These are phyloP conservation scores for Cystofilobasidium ferigula DNA, from an alignment of 768 basidiomycete genomes.

Conservation along the genomic window DNA sequence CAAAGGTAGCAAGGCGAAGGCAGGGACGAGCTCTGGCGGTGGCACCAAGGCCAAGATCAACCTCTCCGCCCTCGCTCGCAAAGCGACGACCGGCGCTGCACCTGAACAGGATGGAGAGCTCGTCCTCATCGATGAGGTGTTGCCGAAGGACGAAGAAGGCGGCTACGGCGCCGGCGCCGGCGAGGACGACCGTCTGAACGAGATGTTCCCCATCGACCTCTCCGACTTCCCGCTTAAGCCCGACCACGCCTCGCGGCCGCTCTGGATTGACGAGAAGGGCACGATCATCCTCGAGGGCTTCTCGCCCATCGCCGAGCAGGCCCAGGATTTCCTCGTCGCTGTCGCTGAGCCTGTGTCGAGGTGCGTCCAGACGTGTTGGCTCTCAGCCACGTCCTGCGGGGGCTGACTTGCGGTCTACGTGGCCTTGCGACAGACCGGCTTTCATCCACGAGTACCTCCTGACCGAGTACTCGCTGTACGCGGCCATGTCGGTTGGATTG, in stretches of 20 bases:
- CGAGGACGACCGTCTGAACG: conserved; percentile 16
- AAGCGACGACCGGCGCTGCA: conserved; percentile 41
- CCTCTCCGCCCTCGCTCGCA: conserved; percentile 66
- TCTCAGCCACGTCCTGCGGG: neutral
- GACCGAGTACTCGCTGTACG: conserved; percentile 94
- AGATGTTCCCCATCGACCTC: conserved; percentile 26
- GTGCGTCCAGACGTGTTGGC: conserved; percentile 42
- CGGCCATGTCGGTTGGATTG: conserved; percentile 93
- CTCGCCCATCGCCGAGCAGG: conserved; percentile 92
- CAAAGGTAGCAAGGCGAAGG: neutral
- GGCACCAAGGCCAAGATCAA: conserved; percentile 58
- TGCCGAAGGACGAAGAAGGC: conserved; percentile 1
- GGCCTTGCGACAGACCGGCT: conserved; percentile 54
- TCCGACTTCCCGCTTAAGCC: conserved; percentile 64
- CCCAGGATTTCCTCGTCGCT: conserved; percentile 94
- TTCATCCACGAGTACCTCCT: conserved; percentile 99
- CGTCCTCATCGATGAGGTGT: neutral
- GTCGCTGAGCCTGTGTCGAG: conserved; percentile 98
- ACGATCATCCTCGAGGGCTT: conserved; percentile 92
- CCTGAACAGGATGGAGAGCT: conserved; percentile 30
- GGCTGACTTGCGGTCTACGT: neutral
- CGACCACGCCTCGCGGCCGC: conserved; percentile 81
- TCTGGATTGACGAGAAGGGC: conserved; percentile 62
- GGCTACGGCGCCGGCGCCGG: neutral
- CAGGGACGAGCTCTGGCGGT: conserved; percentile 31